Conservation (phyloP, 108 stramenopile species). For the Nitzschia sp. region DNA sequence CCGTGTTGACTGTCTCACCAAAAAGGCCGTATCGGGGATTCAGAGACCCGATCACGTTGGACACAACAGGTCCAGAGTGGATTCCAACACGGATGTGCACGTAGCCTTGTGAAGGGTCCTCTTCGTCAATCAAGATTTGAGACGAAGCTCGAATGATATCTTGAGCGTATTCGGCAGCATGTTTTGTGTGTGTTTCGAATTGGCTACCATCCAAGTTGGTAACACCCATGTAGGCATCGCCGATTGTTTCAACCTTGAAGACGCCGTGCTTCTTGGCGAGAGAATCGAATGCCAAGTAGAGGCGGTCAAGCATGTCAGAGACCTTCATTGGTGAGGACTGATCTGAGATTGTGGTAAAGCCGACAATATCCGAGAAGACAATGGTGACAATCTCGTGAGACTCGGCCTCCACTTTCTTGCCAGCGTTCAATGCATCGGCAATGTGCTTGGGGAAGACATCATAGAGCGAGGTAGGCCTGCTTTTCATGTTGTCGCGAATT, state of each 20-base stretch:
- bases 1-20: conserved; percentile 18
- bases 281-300: conserved; percentile 51
- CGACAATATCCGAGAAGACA: conserved; percentile 62
- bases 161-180: conserved; percentile 54
- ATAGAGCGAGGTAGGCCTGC: conserved; percentile 28
- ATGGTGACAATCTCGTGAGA: conserved; percentile 27
- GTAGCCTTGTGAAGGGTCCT: conserved; percentile 42
- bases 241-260: conserved; percentile 64
- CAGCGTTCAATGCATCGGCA: conserved; percentile 47
- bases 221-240: conserved; percentile 49
- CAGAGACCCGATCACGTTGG: conserved; percentile 55
- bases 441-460: conserved; percentile 53
- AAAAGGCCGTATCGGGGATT: conserved; percentile 57
- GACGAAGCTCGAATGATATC: conserved; percentile 48
- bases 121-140: conserved; percentile 40
- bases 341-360: conserved; percentile 50
- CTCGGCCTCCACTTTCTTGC: conserved; percentile 46
- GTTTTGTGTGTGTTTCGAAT: conserved; percentile 50
- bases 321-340: conserved; percentile 41
- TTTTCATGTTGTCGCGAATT: conserved; percentile 1
- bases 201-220: conserved; percentile 31
- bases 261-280: conserved; percentile 48
- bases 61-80: conserved; percentile 65
- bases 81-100: conserved; percentile 63
- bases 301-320: conserved; percentile 49